Evolutionary conservation across 202 grass and related monocot species (phyloP).

Genomic region (Cymbopogon flexuosus): DNA sequence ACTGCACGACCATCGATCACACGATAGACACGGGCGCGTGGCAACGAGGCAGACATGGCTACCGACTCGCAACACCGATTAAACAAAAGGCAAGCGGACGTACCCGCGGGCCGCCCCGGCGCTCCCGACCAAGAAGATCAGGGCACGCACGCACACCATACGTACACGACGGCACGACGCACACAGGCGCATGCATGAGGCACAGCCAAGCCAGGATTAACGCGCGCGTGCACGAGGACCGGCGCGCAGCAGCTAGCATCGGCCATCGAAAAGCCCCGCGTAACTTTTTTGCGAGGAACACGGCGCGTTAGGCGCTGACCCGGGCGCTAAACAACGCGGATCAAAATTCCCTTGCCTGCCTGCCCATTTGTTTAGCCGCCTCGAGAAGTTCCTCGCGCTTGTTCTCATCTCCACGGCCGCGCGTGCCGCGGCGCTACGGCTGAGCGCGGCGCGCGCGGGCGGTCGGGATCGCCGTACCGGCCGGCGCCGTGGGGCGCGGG

Average conservation of each 20-base stretch:
- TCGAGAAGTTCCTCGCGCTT: conserved; percentile 48
- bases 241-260: background rate
- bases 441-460: background rate
- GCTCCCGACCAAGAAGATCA: conserved; percentile 6
- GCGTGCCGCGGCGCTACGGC: background rate
- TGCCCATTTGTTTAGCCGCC: conserved; percentile 32
- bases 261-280: background rate
- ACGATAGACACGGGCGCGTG: background rate
- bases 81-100: background rate
- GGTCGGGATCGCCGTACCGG: conserved; percentile 36
- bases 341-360: background rate
- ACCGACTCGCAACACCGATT: conserved; percentile 38
- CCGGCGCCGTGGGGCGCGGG: background rate
- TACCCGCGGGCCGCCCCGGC: background rate
- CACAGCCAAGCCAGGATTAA: background rate
- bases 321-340: conserved; percentile 5
- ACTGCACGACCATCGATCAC: background rate
- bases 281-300: conserved; percentile 37
- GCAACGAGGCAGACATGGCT: conserved; percentile 19
- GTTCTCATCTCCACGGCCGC: conserved; percentile 31
- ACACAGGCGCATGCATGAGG: background rate
- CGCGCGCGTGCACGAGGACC: conserved; percentile 13
- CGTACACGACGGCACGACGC: background rate
- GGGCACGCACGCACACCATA: background rate
- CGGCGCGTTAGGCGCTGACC: conserved; percentile 45